Conservation (phyloP, 192 early-diverging fungal species). For the Paraglomus brasilianum region DNA sequence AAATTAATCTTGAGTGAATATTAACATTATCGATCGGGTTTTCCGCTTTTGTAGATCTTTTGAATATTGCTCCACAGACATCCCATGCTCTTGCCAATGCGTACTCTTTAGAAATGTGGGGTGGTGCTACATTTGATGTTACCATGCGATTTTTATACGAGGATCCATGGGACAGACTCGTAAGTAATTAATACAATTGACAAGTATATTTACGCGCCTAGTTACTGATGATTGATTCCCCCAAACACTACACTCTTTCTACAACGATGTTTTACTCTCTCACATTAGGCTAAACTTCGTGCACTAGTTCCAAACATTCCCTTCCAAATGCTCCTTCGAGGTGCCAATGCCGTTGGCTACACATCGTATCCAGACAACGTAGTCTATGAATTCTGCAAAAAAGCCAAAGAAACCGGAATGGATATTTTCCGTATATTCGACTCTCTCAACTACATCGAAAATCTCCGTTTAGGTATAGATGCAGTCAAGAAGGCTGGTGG, state of each 20-base stretch:
- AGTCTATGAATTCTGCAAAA: constrained; percentile 93
- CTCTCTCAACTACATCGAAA: constrained; percentile 95
- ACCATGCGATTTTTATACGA: constrained; percentile 95
- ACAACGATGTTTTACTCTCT: too few relatives aligned
- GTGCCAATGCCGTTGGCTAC: constrained; percentile 97
- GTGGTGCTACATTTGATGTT: constrained; percentile 97
- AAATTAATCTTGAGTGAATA: constrained; percentile 3
- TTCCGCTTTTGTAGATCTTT: constrained; percentile 43
- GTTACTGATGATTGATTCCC: too few relatives aligned
- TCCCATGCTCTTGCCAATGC: constrained; percentile 84
- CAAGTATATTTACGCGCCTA: too few relatives aligned
- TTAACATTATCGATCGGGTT: background rate
- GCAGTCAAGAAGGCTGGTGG: constrained; percentile 93
- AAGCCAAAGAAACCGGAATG: constrained; percentile 84
- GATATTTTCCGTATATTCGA: constrained; percentile 99
- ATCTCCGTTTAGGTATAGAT: constrained; percentile 91
- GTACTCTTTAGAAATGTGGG: constrained; percentile 97
- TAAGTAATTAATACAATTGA: constrained; percentile 16
- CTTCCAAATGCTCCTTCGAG: constrained; percentile 98
- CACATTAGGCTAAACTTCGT: constrained; percentile 56
- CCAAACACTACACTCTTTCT: too few relatives aligned
- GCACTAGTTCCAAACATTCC: constrained; percentile 92
- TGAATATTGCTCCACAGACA: constrained; percentile 84
- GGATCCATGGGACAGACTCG: constrained; percentile 95
- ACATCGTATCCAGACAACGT: constrained; percentile 98